Base-by-base conservation (phyloP, 495 filamentous ascomycete species). In the Annulohypoxylon maeteangense region DNA sequence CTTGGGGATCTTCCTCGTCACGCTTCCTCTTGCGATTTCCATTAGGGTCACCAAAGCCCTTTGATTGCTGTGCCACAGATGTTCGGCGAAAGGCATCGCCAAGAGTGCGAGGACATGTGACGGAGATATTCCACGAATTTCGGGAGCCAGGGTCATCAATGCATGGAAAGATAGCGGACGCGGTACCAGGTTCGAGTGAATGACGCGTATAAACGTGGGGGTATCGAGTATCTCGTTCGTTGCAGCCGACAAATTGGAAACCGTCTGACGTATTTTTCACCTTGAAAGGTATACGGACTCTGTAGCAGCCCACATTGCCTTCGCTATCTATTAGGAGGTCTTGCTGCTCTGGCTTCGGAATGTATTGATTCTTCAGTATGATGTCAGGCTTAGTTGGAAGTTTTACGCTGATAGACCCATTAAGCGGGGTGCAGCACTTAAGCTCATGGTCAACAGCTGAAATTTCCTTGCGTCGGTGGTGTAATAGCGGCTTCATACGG, bases 151-250 rank as follows among this genome's bases (percentile, higher is more conserved):
- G 85, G 75, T 97, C 91, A 76, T 98, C 96, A 23, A 98, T 83
- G 70, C 94, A 98, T 8, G 95, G 95, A 72, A 98, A 98, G 10
- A 98, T 87, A 72, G 90, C 91, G 60, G 88, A 94, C 4, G 93
- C 91, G 38, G 87, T 87, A n/a, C 94, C 93, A 4, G 93, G 88
- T 54, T 89, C 89, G 14, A 89, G 78, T 1, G 88, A 90, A 69
- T 94, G 94, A 23, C 90, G 92, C 0, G 96, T 95, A 76, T 94
- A 99, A 0, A 91, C 90, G 78, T 98, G 93, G 0, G 95, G 94
- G 75, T 94, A 98, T 67, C 94, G 86, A 51, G 80, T 75, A 74
- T 98, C 94, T 14, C 88, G 89, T 50, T 89, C 88, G 51, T 91
- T 89, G 31, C 93, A 84, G 1, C 95, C 96, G 23, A 95, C 92